A percentile compares a stretch with the other conserved stretches of the same genome.
phyloP scores from a whole-genome alignment of 495 filamentous ascomycete species.

The Aspergillus conjunctus region DNA sequence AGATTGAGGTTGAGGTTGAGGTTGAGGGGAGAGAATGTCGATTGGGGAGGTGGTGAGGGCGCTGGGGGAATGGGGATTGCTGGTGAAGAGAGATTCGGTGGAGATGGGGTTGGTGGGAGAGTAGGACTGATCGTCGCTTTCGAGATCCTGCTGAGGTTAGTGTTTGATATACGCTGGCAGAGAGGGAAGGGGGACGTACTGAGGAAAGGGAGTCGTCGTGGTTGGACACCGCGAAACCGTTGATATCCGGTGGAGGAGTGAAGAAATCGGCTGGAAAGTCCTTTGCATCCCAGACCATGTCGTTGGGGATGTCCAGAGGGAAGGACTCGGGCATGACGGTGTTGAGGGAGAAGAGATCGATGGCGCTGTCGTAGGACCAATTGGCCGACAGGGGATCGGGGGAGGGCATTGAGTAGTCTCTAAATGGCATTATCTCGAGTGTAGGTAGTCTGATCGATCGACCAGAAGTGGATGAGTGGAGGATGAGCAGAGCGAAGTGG shows the following conservation, averaged over 20 bases:
- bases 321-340: conserved; percentile 40
- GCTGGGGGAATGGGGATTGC: conserved; percentile 21
- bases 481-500: conserved; percentile 13
- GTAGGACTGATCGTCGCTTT: conserved; percentile 49
- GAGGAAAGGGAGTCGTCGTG: conserved; percentile 42
- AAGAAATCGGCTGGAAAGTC: conserved; percentile 42
- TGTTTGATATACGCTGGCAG: conserved; percentile 1
- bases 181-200: conserved; percentile 29
- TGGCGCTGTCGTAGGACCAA: conserved; percentile 47
- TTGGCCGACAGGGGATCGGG: conserved; percentile 44
- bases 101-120: conserved; percentile 32
- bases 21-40: conserved; percentile 5
- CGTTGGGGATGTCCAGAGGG: conserved; percentile 40
- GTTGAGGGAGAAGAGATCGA: conserved; percentile 45
- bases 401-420: conserved; percentile 17
- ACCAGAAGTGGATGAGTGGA: background rate
- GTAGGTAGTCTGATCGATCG: conserved; percentile 21
- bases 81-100: conserved; percentile 25
- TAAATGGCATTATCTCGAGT: conserved; percentile 12
- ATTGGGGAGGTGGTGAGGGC: conserved; percentile 18
- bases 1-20: too few species aligned
- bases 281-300: conserved; percentile 40
- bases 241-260: conserved; percentile 35
- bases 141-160: conserved; percentile 33
- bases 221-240: conserved; percentile 42